phyloP scores from a whole-genome alignment of 164 flowering plant species.

The Vitis cinerea region DNA sequence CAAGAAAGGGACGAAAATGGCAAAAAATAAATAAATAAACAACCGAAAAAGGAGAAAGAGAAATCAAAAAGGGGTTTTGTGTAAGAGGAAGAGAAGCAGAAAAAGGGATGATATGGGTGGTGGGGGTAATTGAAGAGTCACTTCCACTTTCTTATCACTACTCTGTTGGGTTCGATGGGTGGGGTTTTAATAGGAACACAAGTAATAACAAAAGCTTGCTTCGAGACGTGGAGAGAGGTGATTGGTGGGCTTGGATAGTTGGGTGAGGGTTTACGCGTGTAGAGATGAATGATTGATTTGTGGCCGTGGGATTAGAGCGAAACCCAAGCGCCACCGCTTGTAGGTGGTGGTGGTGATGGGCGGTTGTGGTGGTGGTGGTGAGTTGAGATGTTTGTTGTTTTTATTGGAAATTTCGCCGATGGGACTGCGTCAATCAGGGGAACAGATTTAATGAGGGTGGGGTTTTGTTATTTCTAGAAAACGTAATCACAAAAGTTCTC shows the following conservation, averaged over 20 bases:
- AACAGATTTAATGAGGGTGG: conserved; percentile 6
- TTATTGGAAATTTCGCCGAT: conserved; percentile 16
- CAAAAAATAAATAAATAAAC: neutral
- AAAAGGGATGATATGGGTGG: too few relatives aligned
- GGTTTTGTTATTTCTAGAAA: neutral
- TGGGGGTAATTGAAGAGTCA: too few relatives aligned
- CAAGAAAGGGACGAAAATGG: neutral
- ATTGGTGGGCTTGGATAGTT: conserved; percentile 4
- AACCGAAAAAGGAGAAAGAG: neutral
- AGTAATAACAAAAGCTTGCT: conserved; percentile 1
- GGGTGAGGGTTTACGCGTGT: neutral
- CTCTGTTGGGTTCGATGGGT: conserved; percentile 1
- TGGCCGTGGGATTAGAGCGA: conserved; percentile 3
- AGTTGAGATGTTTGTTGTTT: neutral
- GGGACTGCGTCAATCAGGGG: conserved; percentile 23
- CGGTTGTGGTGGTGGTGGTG: neutral
- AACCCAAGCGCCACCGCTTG: neutral
- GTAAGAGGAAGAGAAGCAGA: neutral
- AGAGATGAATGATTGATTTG: neutral
- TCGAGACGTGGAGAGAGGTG: conserved; percentile 5
- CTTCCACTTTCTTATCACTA: too few relatives aligned
- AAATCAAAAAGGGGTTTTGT: neutral
- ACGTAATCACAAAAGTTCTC: too few relatives aligned
- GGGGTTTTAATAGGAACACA: conserved; percentile 3
- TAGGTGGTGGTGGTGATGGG: neutral